phyloP scores from a whole-genome alignment of 2,329 filamentous ascomycete genomes.

The Immersiporthe knoxdaviesiana region DNA sequence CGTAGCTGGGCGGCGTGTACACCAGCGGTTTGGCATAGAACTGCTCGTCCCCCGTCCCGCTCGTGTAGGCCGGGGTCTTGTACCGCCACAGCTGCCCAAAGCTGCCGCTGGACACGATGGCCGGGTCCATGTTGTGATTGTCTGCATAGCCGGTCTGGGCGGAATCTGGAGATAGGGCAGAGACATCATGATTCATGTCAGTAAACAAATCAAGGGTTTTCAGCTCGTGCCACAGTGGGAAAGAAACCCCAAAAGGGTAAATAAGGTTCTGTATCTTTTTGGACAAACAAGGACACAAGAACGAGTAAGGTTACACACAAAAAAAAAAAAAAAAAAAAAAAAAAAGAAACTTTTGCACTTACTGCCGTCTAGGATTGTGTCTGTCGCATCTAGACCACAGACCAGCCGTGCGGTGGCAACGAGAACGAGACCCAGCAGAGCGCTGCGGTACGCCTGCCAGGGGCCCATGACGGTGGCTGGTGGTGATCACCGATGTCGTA shows the following conservation, averaged over 20 bases:
- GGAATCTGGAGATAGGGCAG: conserved; percentile 23
- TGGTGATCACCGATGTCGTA: neutral
- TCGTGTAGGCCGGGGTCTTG: conserved; percentile 27
- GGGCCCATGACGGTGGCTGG: neutral
- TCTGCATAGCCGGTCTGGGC: conserved; percentile 38
- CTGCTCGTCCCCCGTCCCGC: conserved; percentile 30
- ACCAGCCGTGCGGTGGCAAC: neutral
- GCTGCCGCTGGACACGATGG: conserved; percentile 38
- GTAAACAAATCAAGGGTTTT: no score
- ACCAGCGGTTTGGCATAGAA: conserved; percentile 54
- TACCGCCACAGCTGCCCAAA: conserved; percentile 37
- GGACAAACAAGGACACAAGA: no score
- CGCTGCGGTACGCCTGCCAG: neutral
- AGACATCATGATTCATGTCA: neutral
- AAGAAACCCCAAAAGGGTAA: no score
- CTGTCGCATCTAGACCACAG: neutral
- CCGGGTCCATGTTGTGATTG: conserved; percentile 45
- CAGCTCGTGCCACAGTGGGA: no score
- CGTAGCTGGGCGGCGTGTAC: conserved; percentile 51
- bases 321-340: neutral
- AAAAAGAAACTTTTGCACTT: neutral
- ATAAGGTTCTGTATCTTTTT: no score
- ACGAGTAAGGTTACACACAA: no score
- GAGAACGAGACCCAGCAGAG: neutral
- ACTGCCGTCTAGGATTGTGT: conserved; percentile 1